A percentile compares a stretch with the other conserved stretches of the same genome.
phyloP scores from a whole-genome alignment of 1,139 yeast genomes.

The Zygosaccharomyces sapae region DNA sequence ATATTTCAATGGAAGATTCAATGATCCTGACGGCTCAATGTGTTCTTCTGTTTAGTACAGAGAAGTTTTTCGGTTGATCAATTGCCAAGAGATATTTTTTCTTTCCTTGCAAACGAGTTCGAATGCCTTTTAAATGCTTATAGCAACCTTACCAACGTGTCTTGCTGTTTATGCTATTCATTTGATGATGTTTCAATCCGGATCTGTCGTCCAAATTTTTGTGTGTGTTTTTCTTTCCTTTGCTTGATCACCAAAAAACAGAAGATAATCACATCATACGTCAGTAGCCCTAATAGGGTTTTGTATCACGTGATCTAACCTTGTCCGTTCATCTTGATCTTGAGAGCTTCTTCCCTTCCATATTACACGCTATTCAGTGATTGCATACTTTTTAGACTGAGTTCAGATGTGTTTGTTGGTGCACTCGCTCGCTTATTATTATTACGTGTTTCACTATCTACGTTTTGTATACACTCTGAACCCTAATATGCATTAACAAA shows the following conservation, averaged over 20 bases:
- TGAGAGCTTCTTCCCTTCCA: too few relatives aligned
- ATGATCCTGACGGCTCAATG: too few relatives aligned
- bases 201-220: constrained; percentile 4
- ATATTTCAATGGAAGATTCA: too few relatives aligned
- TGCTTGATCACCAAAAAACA: not conserved
- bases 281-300: not conserved
- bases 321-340: too few relatives aligned
- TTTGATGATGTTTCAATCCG: constrained; percentile 2
- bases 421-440: not conserved
- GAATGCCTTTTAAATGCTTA: not conserved
- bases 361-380: too few relatives aligned
- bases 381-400: too few relatives aligned
- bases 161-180: constrained; percentile 1
- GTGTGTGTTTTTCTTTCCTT: not conserved
- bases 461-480: too few relatives aligned
- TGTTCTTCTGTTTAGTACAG: not conserved
- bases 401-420: not conserved
- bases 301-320: not conserved
- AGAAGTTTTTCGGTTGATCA: too few relatives aligned
- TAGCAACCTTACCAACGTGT: not conserved
- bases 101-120: too few relatives aligned
- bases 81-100: not conserved
- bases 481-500: too few relatives aligned
- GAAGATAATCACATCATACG: not conserved
- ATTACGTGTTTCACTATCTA: not conserved